A percentile compares a stretch with the other conserved stretches of the same genome.
These are phyloP conservation scores for Cyberlindnera euphorbiiphila DNA, from an alignment of 805 yeast genomes.

Conservation along the genomic window DNA sequence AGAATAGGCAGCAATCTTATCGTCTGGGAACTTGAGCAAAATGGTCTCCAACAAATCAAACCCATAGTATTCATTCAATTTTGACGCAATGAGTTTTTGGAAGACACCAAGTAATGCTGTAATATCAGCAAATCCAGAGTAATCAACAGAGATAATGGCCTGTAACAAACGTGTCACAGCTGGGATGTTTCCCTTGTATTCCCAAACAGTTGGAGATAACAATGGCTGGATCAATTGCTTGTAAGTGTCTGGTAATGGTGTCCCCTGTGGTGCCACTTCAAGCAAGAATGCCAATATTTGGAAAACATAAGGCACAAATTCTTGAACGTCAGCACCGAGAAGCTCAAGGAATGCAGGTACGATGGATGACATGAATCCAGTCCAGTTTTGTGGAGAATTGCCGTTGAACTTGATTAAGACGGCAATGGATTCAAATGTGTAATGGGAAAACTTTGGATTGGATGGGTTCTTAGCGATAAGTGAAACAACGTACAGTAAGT, in stretches of 20 bases:
- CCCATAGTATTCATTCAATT: constrained; percentile 74
- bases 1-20: constrained; percentile 46
- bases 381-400: constrained; percentile 30
- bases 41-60: constrained; percentile 79
- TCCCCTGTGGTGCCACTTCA: constrained; percentile 48
- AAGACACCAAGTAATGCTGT: constrained; percentile 93
- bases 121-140: constrained; percentile 38
- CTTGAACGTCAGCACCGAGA: constrained; percentile 83
- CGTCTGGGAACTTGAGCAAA: constrained; percentile 51
- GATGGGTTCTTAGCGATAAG: constrained; percentile 87
- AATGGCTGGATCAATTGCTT: constrained; percentile 72
- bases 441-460: constrained; percentile 91
- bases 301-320: constrained; percentile 88
- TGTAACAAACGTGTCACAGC: constrained; percentile 80
- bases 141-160: constrained; percentile 49
- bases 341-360: constrained; percentile 66
- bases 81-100: constrained; percentile 86
- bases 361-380: constrained; percentile 38
- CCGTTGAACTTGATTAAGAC: constrained; percentile 56
- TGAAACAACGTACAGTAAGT: constrained; percentile 63
- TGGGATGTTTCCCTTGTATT: constrained; percentile 86
- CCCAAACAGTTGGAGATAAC: constrained; percentile 92
- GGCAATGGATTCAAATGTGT: constrained; percentile 83
- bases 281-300: constrained; percentile 82
- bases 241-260: constrained; percentile 60